These are phyloP conservation scores for Centella asiatica DNA, from an alignment of 129 eudicot species.

Conservation along the genomic window DNA sequence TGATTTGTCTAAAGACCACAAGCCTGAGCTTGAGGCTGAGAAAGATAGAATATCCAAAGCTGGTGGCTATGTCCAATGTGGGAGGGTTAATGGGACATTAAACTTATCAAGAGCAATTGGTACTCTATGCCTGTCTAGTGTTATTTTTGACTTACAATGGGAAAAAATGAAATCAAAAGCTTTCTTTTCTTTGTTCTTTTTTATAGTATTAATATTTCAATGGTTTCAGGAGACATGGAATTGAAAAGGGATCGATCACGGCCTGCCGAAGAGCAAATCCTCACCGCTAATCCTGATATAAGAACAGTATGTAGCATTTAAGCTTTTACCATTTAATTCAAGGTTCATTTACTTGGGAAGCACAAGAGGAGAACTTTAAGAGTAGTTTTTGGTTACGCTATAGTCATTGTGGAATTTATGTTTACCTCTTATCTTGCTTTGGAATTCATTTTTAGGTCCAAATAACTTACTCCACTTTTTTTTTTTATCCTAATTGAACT, in stretches of 20 bases:
- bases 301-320: constrained; percentile 39
- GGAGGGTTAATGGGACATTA: constrained; percentile 80
- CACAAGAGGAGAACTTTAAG: not conserved
- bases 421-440: constrained; percentile 1
- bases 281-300: constrained; percentile 84
- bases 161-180: no score
- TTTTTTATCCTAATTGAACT: constrained; percentile 8
- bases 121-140: constrained; percentile 13
- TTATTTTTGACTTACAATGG: no score
- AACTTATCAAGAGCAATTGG: constrained; percentile 90
- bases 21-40: constrained; percentile 77
- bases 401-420: not conserved
- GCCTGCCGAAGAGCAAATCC: constrained; percentile 81
- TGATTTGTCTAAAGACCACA: constrained; percentile 78
- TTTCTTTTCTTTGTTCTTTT: constrained; percentile 7
- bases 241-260: constrained; percentile 60
- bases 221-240: constrained; percentile 75
- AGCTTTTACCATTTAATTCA: not conserved
- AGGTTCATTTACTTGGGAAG: not conserved
- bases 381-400: no score
- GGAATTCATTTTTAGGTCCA: constrained; percentile 13
- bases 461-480: constrained; percentile 12
- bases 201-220: constrained; percentile 5
- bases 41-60: constrained; percentile 74
- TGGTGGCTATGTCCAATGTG: constrained; percentile 74